These are phyloP conservation scores for Podospora conica DNA, from an alignment of 495 filamentous ascomycete species.

Conservation along the genomic window DNA sequence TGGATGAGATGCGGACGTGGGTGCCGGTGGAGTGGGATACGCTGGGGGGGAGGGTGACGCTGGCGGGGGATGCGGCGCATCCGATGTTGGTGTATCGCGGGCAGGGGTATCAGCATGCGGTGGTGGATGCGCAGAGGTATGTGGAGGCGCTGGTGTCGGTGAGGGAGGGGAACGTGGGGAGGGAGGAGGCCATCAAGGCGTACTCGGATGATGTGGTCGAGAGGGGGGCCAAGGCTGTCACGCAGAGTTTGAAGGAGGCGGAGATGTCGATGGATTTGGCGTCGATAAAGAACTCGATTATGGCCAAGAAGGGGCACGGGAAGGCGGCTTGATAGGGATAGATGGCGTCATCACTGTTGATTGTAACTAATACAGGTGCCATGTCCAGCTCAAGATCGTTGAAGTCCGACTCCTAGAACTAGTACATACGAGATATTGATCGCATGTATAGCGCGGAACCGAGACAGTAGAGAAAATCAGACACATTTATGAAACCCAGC, in stretches of 20 bases:
- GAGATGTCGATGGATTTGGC: conserved; percentile 18
- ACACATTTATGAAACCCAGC: too few relatives aligned
- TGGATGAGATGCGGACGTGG: conserved; percentile 31
- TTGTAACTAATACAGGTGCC: too few relatives aligned
- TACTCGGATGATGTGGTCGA: conserved; percentile 48
- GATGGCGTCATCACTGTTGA: not conserved
- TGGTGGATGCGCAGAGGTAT: conserved; percentile 40
- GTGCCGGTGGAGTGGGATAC: conserved; percentile 42
- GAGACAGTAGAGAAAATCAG: too few relatives aligned
- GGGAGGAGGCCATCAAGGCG: conserved; percentile 21
- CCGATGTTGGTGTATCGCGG: conserved; percentile 52
- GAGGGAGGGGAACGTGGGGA: conserved; percentile 14
- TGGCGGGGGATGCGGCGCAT: conserved; percentile 55
- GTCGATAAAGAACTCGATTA: conserved; percentile 16
- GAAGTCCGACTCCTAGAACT: too few relatives aligned
- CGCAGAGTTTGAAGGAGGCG: conserved; percentile 17
- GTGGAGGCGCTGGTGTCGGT: conserved; percentile 31
- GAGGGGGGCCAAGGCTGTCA: conserved; percentile 42
- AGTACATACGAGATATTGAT: too few relatives aligned
- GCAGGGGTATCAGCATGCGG: conserved; percentile 46
- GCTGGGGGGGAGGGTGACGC: conserved; percentile 42
- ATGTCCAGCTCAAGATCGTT: too few relatives aligned
- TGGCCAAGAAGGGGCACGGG: conserved; percentile 16
- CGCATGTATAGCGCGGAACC: too few relatives aligned
- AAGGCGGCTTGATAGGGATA: not conserved